Conservation (phyloP, 257 asterid species). For the Ligustrum vulgare region DNA sequence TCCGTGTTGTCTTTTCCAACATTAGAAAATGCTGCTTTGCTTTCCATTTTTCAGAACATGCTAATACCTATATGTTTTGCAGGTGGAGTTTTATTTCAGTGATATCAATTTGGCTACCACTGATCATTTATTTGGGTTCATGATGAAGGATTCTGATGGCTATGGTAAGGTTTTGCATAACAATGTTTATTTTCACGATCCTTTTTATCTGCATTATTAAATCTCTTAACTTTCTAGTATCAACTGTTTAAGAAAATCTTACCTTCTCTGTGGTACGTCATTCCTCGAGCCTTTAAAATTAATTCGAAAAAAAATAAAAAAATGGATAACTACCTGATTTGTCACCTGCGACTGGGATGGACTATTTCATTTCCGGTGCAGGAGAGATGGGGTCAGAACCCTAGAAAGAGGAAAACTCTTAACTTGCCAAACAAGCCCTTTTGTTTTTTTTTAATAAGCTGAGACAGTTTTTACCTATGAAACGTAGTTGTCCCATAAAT, state of each 20-base stretch:
- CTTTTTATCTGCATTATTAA: conserved; percentile 6
- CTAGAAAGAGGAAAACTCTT: background rate
- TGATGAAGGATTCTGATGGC: conserved; percentile 83
- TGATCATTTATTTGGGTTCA: conserved; percentile 66
- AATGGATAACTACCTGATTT: background rate
- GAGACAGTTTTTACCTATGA: too few relatives aligned
- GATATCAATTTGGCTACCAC: conserved; percentile 90
- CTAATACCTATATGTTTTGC: conserved; percentile 25
- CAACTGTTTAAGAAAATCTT: background rate
- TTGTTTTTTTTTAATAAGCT: background rate
- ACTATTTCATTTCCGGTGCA: background rate
- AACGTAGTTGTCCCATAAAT: background rate
- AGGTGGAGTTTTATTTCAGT: conserved; percentile 95
- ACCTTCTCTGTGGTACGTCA: background rate
- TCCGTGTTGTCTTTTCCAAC: background rate
- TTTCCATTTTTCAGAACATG: background rate
- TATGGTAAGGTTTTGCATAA: conserved; percentile 53
- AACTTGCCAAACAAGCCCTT: background rate
- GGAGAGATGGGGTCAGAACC: background rate
- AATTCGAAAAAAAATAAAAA: background rate
- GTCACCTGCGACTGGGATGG: background rate
- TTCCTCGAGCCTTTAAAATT: background rate
- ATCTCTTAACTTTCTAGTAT: background rate
- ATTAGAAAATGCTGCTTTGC: background rate
- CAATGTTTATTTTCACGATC: conserved; percentile 10